Conservation (phyloP, 768 basidiomycete genomes). For the Tylopilus rubrobrunneus region DNA sequence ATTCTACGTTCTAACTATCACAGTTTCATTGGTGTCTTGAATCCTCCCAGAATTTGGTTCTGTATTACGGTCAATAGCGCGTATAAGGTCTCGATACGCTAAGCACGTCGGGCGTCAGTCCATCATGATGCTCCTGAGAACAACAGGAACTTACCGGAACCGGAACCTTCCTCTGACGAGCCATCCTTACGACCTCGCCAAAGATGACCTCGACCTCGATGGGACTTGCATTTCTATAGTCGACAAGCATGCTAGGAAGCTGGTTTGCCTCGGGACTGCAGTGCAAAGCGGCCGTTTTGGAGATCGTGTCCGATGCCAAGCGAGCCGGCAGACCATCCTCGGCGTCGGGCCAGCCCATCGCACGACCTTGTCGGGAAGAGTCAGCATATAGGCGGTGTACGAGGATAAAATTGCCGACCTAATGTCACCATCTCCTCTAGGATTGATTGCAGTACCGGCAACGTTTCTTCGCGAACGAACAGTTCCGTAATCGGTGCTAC, state of each 20-base stretch:
- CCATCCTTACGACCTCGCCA: conserved; percentile 42
- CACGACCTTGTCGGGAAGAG: conserved; percentile 10
- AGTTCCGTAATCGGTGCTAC: conserved; percentile 39
- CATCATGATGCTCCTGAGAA: not conserved
- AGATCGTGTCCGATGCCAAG: conserved; percentile 37
- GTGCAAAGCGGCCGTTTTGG: conserved; percentile 38
- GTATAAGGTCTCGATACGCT: conserved; percentile 65
- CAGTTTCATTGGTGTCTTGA: conserved; percentile 6
- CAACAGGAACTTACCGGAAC: conserved; percentile 8
- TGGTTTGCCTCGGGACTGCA: conserved; percentile 41
- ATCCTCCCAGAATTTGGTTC: conserved; percentile 49
- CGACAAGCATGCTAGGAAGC: conserved; percentile 61
- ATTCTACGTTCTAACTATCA: too few species aligned
- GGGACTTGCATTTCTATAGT: conserved; percentile 45
- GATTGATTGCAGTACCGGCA: conserved; percentile 45
- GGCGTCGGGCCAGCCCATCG: conserved; percentile 39
- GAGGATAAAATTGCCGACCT: conserved; percentile 23
- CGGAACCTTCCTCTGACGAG: conserved; percentile 13
- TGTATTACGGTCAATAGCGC: conserved; percentile 56
- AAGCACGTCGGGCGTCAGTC: not conserved
- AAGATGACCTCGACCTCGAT: conserved; percentile 67
- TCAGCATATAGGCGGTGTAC: not conserved
- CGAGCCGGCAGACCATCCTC: conserved; percentile 46
- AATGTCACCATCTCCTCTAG: conserved; percentile 44
- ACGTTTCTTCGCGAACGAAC: conserved; percentile 38